A percentile compares a stretch with the other conserved stretches of the same genome.
Conservation (phyloP, 352 stramenopile species). For the Pilasporangium apinafurcum region DNA sequence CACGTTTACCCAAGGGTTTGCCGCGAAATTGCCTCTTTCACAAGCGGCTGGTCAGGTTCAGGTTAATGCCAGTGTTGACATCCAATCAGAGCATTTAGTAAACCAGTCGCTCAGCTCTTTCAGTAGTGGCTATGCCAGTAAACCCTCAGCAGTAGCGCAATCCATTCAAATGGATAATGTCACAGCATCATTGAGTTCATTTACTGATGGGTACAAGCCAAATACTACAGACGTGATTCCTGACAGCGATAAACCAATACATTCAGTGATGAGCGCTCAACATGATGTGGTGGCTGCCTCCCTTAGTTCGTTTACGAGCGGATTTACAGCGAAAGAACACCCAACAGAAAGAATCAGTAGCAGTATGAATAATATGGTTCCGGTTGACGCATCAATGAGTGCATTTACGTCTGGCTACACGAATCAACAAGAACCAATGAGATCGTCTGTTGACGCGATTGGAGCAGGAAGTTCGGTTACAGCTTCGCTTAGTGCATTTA, state of each 20-base stretch:
- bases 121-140: slow-evolving; percentile 14
- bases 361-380: background rate
- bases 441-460: too few relatives aligned
- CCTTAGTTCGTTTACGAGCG: slow-evolving; percentile 14
- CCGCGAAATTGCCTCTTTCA: too few relatives aligned
- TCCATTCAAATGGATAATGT: background rate
- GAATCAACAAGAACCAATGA: background rate
- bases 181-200: background rate
- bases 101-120: slow-evolving; percentile 34
- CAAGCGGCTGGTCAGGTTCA: too few relatives aligned
- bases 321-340: slow-evolving; percentile 6
- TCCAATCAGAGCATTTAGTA: slow-evolving; percentile 3
- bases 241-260: background rate
- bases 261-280: background rate
- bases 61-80: background rate
- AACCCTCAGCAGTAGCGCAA: background rate
- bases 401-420: slow-evolving; percentile 18
- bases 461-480: background rate
- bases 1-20: slow-evolving; percentile 34
- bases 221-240: too few relatives aligned
- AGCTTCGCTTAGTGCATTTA: slow-evolving; percentile 21
- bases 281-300: slow-evolving; percentile 1
- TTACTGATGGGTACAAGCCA: background rate
- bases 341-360: background rate
- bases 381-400: slow-evolving; percentile 27